Conservation (phyloP, 1,284 basidiomycete genomes). For the Omphalotus olearius region DNA sequence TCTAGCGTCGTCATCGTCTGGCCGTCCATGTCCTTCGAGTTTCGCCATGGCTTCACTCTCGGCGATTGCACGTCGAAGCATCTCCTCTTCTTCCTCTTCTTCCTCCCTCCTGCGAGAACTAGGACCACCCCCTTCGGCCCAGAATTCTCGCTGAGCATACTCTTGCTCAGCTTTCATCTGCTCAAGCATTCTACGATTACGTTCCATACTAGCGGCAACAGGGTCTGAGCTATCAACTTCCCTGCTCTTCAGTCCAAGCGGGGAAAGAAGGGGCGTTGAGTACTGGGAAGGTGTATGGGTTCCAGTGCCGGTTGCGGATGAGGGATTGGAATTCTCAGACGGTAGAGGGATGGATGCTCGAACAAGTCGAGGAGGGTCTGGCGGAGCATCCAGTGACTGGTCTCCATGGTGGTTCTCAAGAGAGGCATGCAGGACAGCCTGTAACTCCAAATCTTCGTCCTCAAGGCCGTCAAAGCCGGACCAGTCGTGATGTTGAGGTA, state of each 20-base stretch:
- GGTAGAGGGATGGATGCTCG: constrained; percentile 11
- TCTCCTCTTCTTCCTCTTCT: constrained; percentile 53
- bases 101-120: constrained; percentile 28
- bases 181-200: constrained; percentile 58
- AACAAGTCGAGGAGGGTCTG: constrained; percentile 21
- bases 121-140: constrained; percentile 34
- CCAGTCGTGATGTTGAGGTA: constrained; percentile 4
- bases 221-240: constrained; percentile 45
- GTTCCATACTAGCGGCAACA: constrained; percentile 61
- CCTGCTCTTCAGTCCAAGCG: constrained; percentile 18
- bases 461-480: constrained; percentile 46
- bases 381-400: constrained; percentile 11
- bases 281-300: constrained; percentile 17
- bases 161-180: constrained; percentile 69
- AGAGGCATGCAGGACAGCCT: constrained; percentile 81
- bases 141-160: constrained; percentile 57
- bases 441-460: constrained; percentile 84
- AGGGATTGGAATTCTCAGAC: constrained; percentile 2
- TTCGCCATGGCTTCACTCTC: constrained; percentile 56
- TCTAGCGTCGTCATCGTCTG: constrained; percentile 30
- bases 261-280: constrained; percentile 8
- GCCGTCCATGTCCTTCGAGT: constrained; percentile 27
- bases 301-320: constrained; percentile 16
- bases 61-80: constrained; percentile 59
- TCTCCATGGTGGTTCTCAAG: constrained; percentile 31